These are phyloP conservation scores for Plectranthus barbatus DNA, from an alignment of 257 asterid species.

Conservation along the genomic window DNA sequence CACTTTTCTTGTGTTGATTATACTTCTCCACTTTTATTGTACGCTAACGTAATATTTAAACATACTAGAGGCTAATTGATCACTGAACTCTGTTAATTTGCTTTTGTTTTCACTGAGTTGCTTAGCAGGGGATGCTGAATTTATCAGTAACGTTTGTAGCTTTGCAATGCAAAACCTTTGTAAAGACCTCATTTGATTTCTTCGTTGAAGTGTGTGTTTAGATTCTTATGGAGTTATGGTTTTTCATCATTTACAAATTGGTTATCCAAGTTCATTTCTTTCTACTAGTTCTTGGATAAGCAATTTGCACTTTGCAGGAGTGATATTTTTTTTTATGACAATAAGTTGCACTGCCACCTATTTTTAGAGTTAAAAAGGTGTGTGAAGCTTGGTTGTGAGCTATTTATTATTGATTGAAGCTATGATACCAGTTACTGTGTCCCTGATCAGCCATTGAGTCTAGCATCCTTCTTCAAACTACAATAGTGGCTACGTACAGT, in stretches of 20 bases:
- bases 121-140: background rate
- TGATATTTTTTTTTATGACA: too few relatives aligned
- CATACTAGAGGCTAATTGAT: background rate
- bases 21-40: background rate
- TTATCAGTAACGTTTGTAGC: background rate
- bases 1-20: background rate
- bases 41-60: too few relatives aligned
- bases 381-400: constrained; percentile 1
- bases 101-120: too few relatives aligned
- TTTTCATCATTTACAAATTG: background rate
- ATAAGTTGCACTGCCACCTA: background rate
- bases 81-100: background rate
- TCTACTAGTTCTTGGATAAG: background rate
- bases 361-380: too few relatives aligned
- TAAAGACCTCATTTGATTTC: background rate
- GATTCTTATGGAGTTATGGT: background rate
- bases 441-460: background rate
- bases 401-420: background rate
- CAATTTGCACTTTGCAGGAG: too few relatives aligned
- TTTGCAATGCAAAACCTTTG: background rate
- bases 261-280: background rate
- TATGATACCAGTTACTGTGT: background rate
- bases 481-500: background rate
- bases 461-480: background rate
- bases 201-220: background rate